Evolutionary conservation across 768 basidiomycete species (phyloP).

Genomic region (Podaxis sp.): DNA sequence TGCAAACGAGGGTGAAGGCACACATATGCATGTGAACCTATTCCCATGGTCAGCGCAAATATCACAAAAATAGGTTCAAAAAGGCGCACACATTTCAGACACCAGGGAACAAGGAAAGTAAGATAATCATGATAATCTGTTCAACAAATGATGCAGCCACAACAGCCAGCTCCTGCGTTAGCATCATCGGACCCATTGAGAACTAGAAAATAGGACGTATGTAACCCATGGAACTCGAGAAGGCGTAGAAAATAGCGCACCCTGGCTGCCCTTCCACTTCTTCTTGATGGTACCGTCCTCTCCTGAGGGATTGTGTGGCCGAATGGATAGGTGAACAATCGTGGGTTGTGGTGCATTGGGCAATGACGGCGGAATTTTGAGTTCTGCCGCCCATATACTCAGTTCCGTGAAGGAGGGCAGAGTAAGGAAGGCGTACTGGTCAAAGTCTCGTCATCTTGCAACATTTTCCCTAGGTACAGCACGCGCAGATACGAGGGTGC

Average conservation of each 20-base stretch:
- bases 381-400: slow-evolving; percentile 19
- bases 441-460: slow-evolving; percentile 82
- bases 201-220: slow-evolving; percentile 1
- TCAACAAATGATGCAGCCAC: slow-evolving; percentile 16
- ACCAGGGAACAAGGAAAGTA: neutral
- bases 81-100: neutral
- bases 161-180: slow-evolving; percentile 9
- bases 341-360: slow-evolving; percentile 35
- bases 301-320: slow-evolving; percentile 48
- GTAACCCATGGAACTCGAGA: neutral
- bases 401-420: neutral
- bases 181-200: neutral
- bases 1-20: neutral
- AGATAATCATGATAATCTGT: neutral
- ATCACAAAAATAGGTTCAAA: neutral
- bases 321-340: slow-evolving; percentile 73
- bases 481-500: slow-evolving; percentile 74
- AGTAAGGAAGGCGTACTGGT: slow-evolving; percentile 39
- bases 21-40: neutral
- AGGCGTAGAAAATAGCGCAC: slow-evolving; percentile 17
- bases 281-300: slow-evolving; percentile 58
- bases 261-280: slow-evolving; percentile 27
- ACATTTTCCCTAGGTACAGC: slow-evolving; percentile 70
- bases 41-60: neutral
- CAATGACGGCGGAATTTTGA: slow-evolving; percentile 29